These are phyloP conservation scores for Colletotrichum paranaense DNA, from an alignment of 2,329 filamentous ascomycete genomes.

Conservation along the genomic window DNA sequence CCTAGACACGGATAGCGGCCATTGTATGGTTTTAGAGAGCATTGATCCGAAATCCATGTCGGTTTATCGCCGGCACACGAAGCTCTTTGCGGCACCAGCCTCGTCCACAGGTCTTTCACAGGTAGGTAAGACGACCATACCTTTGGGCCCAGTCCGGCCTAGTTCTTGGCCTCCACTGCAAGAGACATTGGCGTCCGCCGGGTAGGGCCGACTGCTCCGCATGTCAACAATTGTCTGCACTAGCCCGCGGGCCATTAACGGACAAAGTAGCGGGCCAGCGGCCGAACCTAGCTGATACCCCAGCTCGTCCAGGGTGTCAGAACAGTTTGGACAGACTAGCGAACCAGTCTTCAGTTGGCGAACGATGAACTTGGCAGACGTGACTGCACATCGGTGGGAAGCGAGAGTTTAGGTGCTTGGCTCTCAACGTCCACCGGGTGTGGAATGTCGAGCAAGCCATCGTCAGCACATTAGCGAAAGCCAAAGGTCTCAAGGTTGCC, in stretches of 20 bases:
- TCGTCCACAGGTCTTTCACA: constrained; percentile 7
- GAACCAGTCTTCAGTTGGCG: background rate
- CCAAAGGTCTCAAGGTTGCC: background rate
- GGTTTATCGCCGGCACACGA: background rate
- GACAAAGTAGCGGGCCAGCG: background rate
- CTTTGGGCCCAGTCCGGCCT: background rate
- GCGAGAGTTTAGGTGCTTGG: constrained; percentile 6
- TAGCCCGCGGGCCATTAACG: background rate
- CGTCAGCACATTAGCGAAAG: background rate
- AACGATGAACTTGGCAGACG: background rate
- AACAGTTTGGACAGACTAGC: background rate
- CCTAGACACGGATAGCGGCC: constrained; percentile 2
- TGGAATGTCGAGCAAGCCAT: constrained; percentile 8
- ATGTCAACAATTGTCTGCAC: constrained; percentile 2
- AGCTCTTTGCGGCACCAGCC: background rate
- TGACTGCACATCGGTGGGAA: background rate
- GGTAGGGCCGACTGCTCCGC: constrained; percentile 15
- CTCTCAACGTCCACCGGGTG: constrained; percentile 12
- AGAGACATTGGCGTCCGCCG: constrained; percentile 20
- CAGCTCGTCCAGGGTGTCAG: background rate
- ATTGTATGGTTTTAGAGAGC: background rate
- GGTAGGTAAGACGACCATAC: background rate
- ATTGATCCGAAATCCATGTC: background rate
- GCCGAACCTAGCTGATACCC: background rate
- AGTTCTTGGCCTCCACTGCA: constrained; percentile 3